Percentiles rank a stretch among this genome's conserved stretches.
Conservation (phyloP, 331 rosid genomes). For the Erythrophleum ivorense region DNA sequence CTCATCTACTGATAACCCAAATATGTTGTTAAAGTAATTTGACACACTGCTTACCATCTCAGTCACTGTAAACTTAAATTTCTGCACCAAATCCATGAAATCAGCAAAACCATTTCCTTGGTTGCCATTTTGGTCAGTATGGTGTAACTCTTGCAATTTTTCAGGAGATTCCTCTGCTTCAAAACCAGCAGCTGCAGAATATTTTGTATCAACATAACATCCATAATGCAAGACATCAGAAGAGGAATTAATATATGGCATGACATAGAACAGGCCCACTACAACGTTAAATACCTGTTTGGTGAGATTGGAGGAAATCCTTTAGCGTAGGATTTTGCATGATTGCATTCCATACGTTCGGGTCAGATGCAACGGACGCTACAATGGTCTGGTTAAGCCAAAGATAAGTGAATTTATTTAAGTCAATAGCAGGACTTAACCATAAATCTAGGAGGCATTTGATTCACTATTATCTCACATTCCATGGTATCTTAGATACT, state of each 20-base stretch:
- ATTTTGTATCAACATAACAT: neutral
- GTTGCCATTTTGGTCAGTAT: slow-evolving; percentile 4
- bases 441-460: neutral
- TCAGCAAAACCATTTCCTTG: slow-evolving; percentile 1
- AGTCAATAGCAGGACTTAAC: neutral
- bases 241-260: neutral
- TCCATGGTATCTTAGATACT: neutral
- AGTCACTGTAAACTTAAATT: slow-evolving; percentile 42
- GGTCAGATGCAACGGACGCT: slow-evolving; percentile 68
- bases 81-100: slow-evolving; percentile 27
- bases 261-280: neutral
- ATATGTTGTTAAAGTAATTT: slow-evolving; percentile 47
- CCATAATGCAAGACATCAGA: neutral
- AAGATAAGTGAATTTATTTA: neutral
- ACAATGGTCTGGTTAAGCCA: slow-evolving; percentile 58
- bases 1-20: slow-evolving; percentile 46
- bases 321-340: slow-evolving; percentile 53
- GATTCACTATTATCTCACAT: neutral
- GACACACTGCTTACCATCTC: slow-evolving; percentile 54
- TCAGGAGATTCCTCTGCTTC: slow-evolving; percentile 23
- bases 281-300: slow-evolving; percentile 35
- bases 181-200: slow-evolving; percentile 34
- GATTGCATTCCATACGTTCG: slow-evolving; percentile 67
- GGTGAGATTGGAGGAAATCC: slow-evolving; percentile 52
- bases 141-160: slow-evolving; percentile 38